Evolutionary conservation across 805 yeast species (phyloP), one percentile per base, ranked within the genome.

Genomic region (Cyberlindnera japonica): DNA sequence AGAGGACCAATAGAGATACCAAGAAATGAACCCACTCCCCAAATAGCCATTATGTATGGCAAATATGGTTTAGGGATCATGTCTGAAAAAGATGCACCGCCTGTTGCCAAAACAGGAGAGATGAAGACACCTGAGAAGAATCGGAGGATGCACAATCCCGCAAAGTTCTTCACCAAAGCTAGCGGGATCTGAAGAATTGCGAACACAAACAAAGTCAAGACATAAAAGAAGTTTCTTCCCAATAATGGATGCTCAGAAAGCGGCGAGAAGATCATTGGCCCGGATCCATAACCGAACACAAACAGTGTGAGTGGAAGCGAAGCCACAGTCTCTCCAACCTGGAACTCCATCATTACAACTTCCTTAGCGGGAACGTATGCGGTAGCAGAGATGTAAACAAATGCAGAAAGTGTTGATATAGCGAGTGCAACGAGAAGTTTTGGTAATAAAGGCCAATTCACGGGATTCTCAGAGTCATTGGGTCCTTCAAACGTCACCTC

Each of bases 1-100:
- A 79, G 50, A 1, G 84, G 84, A 11, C 81, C 83, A 16, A 74
- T 30, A 10, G 70, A 64, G 1, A 81, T 81, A 10, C 82, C 83
- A 36, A 69, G 61, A 30, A 72, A 74, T 1, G 78, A 74, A 37
- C 74, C 78, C 21, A 71, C 50, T 15, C 77, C 64, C 82, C 83
- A 79, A 6, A 64, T 43, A 8, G 74, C 74, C 37, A 78, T 59
- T 3, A 72, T 71, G 16, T 70, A 45, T 3, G 81, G 77, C 26
- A 68, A 55, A 40, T 61, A 60, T 5, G 75, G 68, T 15, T 65
- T 56, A 4, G 55, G 35, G 21, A 72, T 54, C 34, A 78, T 59
- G 54, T 79, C 84, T 22, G 74, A 71, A 31, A 77, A 55, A 5
- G 76, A 64, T 10, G 80, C 84, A 44, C 77, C 81, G 33, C 81